Conservation (phyloP, 1,139 yeast genomes). For the Pichia sp. region DNA sequence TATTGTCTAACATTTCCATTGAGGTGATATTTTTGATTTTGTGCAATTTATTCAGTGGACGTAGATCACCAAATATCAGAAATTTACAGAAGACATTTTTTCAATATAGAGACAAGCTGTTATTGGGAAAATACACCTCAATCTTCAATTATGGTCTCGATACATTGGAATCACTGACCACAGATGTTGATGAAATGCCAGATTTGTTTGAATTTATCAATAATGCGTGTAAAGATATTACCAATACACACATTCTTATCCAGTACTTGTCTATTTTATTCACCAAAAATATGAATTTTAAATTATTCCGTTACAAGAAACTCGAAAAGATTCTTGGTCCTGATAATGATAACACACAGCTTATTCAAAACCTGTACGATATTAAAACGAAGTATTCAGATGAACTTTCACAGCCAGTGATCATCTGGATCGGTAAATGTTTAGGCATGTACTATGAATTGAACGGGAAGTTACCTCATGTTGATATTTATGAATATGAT, state of each 20-base stretch:
- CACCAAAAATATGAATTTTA: not conserved
- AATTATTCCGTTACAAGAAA: not conserved
- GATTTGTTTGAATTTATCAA: constrained; percentile 9
- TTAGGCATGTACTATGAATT: constrained; percentile 40
- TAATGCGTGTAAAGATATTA: not conserved
- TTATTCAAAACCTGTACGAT: constrained; percentile 22
- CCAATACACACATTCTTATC: constrained; percentile 2
- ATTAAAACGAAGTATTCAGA: constrained; percentile 14
- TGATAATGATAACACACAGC: constrained; percentile 1
- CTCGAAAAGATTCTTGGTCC: not conserved
- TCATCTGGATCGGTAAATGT: constrained; percentile 43
- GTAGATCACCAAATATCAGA: not conserved
- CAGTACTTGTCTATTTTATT: constrained; percentile 14
- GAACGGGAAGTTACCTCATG: constrained; percentile 29
- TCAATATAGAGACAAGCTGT: not conserved
- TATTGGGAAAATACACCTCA: not conserved
- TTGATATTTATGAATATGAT: constrained; percentile 19
- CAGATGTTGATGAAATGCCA: not conserved
- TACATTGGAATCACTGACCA: not conserved
- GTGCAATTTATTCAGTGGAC: not conserved
- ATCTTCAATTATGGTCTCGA: constrained; percentile 6
- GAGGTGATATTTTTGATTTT: not conserved
- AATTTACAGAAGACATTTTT: not conserved
- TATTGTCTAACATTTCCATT: constrained; percentile 1
- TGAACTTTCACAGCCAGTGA: constrained; percentile 26